Evolutionary conservation across 73 alveolate genomes (phyloP).

Genomic region (Paramecium sexaurelia): DNA sequence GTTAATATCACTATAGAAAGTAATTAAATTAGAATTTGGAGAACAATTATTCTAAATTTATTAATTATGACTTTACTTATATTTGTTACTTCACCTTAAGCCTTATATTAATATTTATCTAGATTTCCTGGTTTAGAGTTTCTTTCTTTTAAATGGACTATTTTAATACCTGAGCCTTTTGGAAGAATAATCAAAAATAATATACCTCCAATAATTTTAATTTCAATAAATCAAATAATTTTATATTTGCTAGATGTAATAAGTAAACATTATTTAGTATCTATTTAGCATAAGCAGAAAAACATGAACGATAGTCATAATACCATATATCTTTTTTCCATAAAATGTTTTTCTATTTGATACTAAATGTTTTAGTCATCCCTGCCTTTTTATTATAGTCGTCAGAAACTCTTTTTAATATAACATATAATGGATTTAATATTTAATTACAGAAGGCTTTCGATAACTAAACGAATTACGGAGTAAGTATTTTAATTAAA

Average conservation of each 20-base stretch:
- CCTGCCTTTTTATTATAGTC: constrained; percentile 39
- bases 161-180: constrained; percentile 37
- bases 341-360: constrained; percentile 32
- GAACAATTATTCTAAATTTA: constrained; percentile 1
- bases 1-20: constrained; percentile 4
- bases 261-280: not conserved
- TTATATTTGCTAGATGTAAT: constrained; percentile 1
- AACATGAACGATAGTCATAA: not conserved
- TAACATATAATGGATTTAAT: constrained; percentile 38
- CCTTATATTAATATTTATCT: constrained; percentile 39
- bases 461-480: not conserved
- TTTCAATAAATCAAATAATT: constrained; percentile 1
- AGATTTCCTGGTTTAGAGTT: constrained; percentile 43
- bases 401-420: constrained; percentile 25
- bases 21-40: not conserved
- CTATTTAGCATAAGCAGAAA: not conserved
- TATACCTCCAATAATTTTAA: constrained; percentile 22
- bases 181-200: constrained; percentile 36
- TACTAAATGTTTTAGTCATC: constrained; percentile 27
- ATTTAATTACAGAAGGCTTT: not conserved
- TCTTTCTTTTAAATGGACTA: constrained; percentile 33
- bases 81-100: constrained; percentile 37
- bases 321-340: constrained; percentile 16
- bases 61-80: not conserved
- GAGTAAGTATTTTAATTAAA: not conserved